Conservation (phyloP, 192 early-diverging fungal genomes). For the Coemansia sp. region DNA sequence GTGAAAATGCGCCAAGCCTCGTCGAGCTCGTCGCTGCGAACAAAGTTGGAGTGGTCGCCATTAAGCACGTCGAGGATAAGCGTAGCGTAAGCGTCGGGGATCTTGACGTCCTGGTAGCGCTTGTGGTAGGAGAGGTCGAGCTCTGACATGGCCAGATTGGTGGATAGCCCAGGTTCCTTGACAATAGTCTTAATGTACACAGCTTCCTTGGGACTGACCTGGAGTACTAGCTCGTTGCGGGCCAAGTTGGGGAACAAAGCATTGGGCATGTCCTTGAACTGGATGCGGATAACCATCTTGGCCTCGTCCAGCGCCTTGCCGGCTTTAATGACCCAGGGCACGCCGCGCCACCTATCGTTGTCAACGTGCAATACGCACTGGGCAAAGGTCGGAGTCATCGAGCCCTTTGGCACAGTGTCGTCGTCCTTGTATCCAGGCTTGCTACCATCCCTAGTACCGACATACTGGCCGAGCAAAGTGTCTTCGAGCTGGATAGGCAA, state of each 20-base stretch:
- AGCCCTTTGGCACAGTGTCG: constrained; percentile 81
- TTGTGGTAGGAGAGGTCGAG: constrained; percentile 90
- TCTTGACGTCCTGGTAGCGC: constrained; percentile 84
- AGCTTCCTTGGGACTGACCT: constrained; percentile 93
- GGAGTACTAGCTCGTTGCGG: constrained; percentile 95
- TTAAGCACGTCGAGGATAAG: constrained; percentile 89
- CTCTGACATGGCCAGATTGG: constrained; percentile 83
- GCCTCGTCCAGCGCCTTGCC: constrained; percentile 91
- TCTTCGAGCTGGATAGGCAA: constrained; percentile 78
- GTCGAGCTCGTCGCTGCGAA: constrained; percentile 88
- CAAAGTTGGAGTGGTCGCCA: constrained; percentile 96
- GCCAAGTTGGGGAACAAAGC: constrained; percentile 74
- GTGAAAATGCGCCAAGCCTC: constrained; percentile 99
- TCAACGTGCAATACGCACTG: constrained; percentile 85
- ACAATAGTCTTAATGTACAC: constrained; percentile 97
- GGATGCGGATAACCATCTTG: constrained; percentile 94
- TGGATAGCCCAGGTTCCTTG: constrained; percentile 90
- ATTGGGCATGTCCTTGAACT: constrained; percentile 92
- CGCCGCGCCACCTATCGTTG: constrained; percentile 90
- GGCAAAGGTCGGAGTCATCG: constrained; percentile 89
- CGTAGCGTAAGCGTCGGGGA: constrained; percentile 98
- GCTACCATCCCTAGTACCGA: constrained; percentile 70
- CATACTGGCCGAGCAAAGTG: constrained; percentile 91
- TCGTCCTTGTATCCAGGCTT: constrained; percentile 95
- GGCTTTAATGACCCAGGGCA: constrained; percentile 72